phyloP scores from a whole-genome alignment of 305 asterid genomes.

The Stenogyne calaminthoides region DNA sequence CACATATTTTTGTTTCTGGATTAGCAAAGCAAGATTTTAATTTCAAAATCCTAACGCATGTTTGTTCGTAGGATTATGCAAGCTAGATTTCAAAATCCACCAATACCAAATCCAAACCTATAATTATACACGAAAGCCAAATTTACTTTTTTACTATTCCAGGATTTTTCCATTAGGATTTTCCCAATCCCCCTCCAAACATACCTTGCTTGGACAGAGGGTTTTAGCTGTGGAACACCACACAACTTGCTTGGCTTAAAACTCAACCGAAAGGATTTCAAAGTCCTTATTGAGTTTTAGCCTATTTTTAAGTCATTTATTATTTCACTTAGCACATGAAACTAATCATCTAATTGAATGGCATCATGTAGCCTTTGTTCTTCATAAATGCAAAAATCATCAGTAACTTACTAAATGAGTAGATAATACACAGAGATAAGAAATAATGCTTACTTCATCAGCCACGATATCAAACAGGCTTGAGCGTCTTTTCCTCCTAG shows the following conservation, averaged over 20 bases:
- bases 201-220: not conserved
- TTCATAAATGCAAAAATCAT: not conserved
- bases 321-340: constrained; percentile 1
- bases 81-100: too few relatives aligned
- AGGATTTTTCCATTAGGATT: too few relatives aligned
- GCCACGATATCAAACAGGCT: constrained; percentile 95
- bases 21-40: too few relatives aligned
- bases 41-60: too few relatives aligned
- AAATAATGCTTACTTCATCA: constrained; percentile 73
- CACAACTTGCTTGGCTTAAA: not conserved
- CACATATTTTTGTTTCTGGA: too few relatives aligned
- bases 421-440: not conserved
- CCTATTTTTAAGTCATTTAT: not conserved
- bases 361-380: not conserved
- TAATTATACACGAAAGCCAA: too few relatives aligned
- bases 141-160: too few relatives aligned
- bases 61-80: too few relatives aligned
- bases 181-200: too few relatives aligned
- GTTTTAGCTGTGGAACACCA: not conserved
- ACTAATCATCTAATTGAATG: not conserved
- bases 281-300: not conserved
- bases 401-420: not conserved
- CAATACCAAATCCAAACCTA: too few relatives aligned
- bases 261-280: not conserved
- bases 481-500: constrained; percentile 94